These are phyloP conservation scores for Calonectria naviculata DNA, from an alignment of 2,329 filamentous ascomycete species.

Conservation along the genomic window DNA sequence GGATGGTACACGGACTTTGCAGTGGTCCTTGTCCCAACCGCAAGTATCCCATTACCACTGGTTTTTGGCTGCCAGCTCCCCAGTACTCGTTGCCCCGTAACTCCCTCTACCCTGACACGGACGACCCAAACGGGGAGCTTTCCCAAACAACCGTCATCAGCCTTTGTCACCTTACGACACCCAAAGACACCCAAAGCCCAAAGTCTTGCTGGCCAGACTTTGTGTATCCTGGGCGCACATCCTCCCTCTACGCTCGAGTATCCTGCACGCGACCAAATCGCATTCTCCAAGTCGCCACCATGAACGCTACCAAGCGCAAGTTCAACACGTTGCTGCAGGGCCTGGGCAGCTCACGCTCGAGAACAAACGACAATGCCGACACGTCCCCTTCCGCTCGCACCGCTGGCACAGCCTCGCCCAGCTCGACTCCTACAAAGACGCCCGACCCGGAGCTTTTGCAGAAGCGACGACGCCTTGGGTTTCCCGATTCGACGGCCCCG, in stretches of 20 bases:
- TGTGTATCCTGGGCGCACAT: background rate
- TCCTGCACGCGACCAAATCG: background rate
- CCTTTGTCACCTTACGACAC: background rate
- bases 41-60: background rate
- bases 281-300: conserved; percentile 45
- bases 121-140: conserved; percentile 18
- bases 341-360: conserved; percentile 60
- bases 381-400: conserved; percentile 23
- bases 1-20: background rate
- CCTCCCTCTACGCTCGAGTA: background rate
- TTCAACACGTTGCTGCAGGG: conserved; percentile 81
- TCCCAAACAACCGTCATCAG: conserved; percentile 12
- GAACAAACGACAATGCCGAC: conserved; percentile 17
- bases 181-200: background rate
- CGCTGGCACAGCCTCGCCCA: conserved; percentile 23
- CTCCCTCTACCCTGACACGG: background rate
- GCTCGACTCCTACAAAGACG: conserved; percentile 24
- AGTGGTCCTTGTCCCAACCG: background rate
- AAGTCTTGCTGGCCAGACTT: conserved; percentile 19
- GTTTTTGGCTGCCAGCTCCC: background rate
- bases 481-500: conserved; percentile 53
- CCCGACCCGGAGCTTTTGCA: conserved; percentile 55
- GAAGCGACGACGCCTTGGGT: conserved; percentile 65
- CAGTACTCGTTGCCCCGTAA: conserved; percentile 16
- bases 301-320: conserved; percentile 86